A percentile compares a stretch with the other conserved stretches of the same genome.
Conservation (phyloP, 2,329 filamentous ascomycete species). For the Penicillium sp. region DNA sequence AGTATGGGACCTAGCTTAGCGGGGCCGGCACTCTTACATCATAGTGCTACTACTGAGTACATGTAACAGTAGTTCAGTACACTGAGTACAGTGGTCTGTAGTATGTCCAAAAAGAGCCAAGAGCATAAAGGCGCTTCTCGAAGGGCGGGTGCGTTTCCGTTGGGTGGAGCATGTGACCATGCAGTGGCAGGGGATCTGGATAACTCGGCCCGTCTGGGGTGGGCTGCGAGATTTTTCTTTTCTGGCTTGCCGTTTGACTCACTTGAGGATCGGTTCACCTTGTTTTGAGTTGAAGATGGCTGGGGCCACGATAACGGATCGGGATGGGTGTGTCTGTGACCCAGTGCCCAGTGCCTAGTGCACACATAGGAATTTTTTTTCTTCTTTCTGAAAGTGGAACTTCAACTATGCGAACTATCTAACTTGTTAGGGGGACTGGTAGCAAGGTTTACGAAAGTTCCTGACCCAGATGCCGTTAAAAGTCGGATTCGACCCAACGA, state of each 20-base stretch:
- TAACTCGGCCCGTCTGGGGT: neutral
- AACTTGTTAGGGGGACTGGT: too few relatives aligned
- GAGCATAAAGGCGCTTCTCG: neutral
- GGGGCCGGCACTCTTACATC: neutral
- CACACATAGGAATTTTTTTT: too few relatives aligned
- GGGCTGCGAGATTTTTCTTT: neutral
- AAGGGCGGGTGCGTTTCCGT: neutral
- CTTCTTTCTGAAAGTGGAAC: too few relatives aligned
- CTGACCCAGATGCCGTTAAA: too few relatives aligned
- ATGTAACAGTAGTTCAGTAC: too few relatives aligned
- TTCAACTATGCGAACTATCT: too few relatives aligned
- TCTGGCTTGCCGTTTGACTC: neutral
- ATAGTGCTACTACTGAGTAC: too few relatives aligned
- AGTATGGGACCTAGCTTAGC: neutral
- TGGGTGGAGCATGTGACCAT: neutral
- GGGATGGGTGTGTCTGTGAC: neutral
- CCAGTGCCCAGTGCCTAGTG: neutral
- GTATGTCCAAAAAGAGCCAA: neutral
- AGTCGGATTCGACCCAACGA: too few relatives aligned
- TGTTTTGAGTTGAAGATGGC: neutral
- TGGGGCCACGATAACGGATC: constrained; percentile 1
- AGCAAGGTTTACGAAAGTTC: too few relatives aligned
- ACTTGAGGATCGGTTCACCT: neutral
- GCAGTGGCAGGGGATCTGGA: neutral
- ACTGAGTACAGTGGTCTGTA: neutral